Evolutionary conservation across 2,329 filamentous ascomycete species (phyloP).

Genomic region (Aureobasidium sp.): DNA sequence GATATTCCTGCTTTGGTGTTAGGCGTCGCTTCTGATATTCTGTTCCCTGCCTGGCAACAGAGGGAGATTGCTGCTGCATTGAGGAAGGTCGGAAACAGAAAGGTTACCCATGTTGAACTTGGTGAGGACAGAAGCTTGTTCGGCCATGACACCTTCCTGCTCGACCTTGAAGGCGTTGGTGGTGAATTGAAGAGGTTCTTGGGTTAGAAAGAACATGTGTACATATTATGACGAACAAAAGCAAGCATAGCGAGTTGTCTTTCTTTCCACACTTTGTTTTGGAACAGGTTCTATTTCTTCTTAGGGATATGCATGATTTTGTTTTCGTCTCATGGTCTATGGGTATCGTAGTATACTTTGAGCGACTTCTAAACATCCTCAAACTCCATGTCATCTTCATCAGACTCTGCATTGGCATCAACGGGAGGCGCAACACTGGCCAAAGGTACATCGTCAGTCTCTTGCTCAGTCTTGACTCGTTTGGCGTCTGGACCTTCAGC

Average conservation of each 20-base stretch:
- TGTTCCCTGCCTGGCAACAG: slow-evolving; percentile 98
- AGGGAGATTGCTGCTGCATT: slow-evolving; percentile 84
- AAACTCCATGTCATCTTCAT: slow-evolving; percentile 42
- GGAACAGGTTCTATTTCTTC: neutral
- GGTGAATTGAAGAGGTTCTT: slow-evolving; percentile 76
- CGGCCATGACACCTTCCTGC: slow-evolving; percentile 90
- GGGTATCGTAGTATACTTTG: slow-evolving; percentile 9
- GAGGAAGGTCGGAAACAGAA: slow-evolving; percentile 66
- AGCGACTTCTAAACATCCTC: slow-evolving; percentile 32
- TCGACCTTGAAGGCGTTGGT: slow-evolving; percentile 88
- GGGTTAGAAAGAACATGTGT: slow-evolving; percentile 35
- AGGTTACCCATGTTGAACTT: slow-evolving; percentile 81
- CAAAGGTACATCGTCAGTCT: slow-evolving; percentile 24
- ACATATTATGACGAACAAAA: neutral
- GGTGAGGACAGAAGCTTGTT: slow-evolving; percentile 93
- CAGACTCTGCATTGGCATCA: slow-evolving; percentile 37
- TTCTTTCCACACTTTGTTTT: neutral
- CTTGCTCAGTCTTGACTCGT: slow-evolving; percentile 53
- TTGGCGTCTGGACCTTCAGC: slow-evolving; percentile 49
- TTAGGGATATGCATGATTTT: neutral
- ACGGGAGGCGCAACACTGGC: slow-evolving; percentile 20
- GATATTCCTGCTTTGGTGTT: slow-evolving; percentile 80
- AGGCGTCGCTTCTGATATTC: slow-evolving; percentile 89
- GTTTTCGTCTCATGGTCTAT: neutral
- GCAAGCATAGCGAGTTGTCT: slow-evolving; percentile 6